Evolutionary conservation across 768 basidiomycete species (phyloP).

Genomic region (Asterophora parasitica): DNA sequence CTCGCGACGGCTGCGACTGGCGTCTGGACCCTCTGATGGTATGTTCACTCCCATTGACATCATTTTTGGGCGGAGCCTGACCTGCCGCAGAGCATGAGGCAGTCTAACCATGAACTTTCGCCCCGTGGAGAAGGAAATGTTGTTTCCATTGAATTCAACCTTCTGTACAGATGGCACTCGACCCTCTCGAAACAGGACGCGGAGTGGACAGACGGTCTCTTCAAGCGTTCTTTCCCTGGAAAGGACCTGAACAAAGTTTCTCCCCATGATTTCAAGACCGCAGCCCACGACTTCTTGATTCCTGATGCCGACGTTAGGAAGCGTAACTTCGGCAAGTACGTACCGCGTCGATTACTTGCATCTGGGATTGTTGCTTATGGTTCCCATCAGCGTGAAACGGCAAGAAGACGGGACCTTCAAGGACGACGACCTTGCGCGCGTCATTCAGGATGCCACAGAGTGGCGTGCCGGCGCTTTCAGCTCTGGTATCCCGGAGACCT

Average conservation of each 20-base stretch:
- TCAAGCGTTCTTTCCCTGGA: constrained; percentile 38
- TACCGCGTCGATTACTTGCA: background rate
- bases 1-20: constrained; percentile 61
- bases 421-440: constrained; percentile 56
- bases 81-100: constrained; percentile 43
- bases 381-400: constrained; percentile 42
- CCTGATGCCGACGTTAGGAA: constrained; percentile 32
- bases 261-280: constrained; percentile 32
- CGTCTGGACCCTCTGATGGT: constrained; percentile 66
- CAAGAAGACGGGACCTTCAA: constrained; percentile 49
- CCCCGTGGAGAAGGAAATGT: constrained; percentile 73
- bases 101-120: constrained; percentile 43
- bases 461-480: constrained; percentile 56
- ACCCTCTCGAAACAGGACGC: constrained; percentile 52
- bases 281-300: constrained; percentile 25
- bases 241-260: constrained; percentile 39
- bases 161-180: constrained; percentile 64
- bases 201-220: constrained; percentile 46
- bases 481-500: constrained; percentile 63
- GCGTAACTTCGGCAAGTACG: constrained; percentile 56
- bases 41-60: constrained; percentile 7
- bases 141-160: constrained; percentile 73
- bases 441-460: constrained; percentile 61
- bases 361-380: background rate
- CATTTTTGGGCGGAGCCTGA: background rate